Percentiles rank a stretch among this genome's conserved stretches.
Conservation (phyloP, 2,329 filamentous ascomycete genomes). For the Xylaria sp. region DNA sequence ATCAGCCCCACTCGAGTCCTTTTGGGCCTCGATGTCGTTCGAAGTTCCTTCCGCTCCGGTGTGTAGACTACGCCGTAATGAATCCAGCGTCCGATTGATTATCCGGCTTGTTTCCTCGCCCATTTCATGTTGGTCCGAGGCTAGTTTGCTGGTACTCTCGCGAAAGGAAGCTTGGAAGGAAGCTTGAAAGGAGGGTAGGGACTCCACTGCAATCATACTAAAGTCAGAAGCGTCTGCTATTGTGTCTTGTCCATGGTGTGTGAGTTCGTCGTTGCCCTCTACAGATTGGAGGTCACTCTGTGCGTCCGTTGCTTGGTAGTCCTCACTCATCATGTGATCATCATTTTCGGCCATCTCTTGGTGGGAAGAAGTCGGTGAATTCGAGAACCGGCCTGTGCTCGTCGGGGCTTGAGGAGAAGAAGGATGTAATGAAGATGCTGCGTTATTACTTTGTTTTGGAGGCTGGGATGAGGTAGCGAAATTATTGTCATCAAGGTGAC, state of each 20-base stretch:
- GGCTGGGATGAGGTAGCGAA: conserved; percentile 22
- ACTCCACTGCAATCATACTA: conserved; percentile 69
- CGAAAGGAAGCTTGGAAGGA: conserved; percentile 55
- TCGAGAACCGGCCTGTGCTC: conserved; percentile 21
- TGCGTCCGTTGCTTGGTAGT: conserved; percentile 42
- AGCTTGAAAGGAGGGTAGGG: conserved; percentile 59
- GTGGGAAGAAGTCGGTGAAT: conserved; percentile 36
- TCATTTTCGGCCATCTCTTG: conserved; percentile 37
- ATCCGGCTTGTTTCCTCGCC: conserved; percentile 68
- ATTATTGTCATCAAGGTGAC: conserved; percentile 20
- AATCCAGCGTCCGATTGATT: conserved; percentile 66
- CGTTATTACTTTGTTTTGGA: conserved; percentile 26
- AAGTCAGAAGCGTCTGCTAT: conserved; percentile 62
- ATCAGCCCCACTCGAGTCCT: conserved; percentile 32
- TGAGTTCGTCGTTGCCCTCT: conserved; percentile 37
- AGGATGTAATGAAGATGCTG: conserved; percentile 33
- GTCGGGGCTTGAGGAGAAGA: conserved; percentile 17
- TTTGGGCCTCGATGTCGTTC: conserved; percentile 32
- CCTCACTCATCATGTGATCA: conserved; percentile 40
- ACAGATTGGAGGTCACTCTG: conserved; percentile 48
- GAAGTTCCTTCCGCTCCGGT: conserved; percentile 38
- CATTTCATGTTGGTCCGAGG: conserved; percentile 56
- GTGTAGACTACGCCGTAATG: conserved; percentile 55
- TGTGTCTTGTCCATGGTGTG: conserved; percentile 51
- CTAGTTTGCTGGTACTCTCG: conserved; percentile 53